Conservation (phyloP, 2,329 filamentous ascomycete genomes). For the Xylariaceae sp. region DNA sequence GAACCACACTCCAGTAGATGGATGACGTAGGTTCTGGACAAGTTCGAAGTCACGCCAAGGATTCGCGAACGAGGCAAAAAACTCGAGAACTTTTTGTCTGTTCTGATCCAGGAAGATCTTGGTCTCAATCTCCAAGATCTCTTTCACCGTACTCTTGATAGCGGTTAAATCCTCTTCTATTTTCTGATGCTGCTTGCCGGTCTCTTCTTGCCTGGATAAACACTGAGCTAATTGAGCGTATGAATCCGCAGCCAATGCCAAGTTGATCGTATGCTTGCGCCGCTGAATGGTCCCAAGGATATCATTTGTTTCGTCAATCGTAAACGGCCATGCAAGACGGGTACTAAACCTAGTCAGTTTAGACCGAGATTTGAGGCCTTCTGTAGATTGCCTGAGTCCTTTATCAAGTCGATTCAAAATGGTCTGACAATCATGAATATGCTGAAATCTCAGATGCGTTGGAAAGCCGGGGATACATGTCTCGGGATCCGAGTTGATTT, state of each 20-base stretch:
- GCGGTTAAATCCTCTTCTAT: too few species aligned
- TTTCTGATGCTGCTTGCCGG: too few species aligned
- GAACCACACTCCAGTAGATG: constrained; percentile 24
- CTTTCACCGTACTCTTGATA: too few species aligned
- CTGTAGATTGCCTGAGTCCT: background rate
- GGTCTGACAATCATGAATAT: constrained; percentile 7
- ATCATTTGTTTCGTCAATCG: constrained; percentile 3
- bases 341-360: constrained; percentile 1
- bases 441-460: constrained; percentile 1
- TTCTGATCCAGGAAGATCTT: too few species aligned
- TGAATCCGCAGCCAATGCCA: constrained; percentile 8
- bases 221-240: background rate
- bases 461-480: background rate
- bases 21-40: constrained; percentile 22
- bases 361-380: constrained; percentile 2
- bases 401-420: constrained; percentile 5
- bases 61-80: constrained; percentile 23
- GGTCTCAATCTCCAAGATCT: too few species aligned
- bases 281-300: constrained; percentile 9
- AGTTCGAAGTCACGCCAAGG: constrained; percentile 23
- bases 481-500: background rate
- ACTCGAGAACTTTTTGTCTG: constrained; percentile 15
- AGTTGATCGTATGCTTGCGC: constrained; percentile 9
- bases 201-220: too few species aligned
- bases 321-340: constrained; percentile 11